Evolutionary conservation across 2,329 filamentous ascomycete species (phyloP).

Genomic region (Exophiala xenobiotica): DNA sequence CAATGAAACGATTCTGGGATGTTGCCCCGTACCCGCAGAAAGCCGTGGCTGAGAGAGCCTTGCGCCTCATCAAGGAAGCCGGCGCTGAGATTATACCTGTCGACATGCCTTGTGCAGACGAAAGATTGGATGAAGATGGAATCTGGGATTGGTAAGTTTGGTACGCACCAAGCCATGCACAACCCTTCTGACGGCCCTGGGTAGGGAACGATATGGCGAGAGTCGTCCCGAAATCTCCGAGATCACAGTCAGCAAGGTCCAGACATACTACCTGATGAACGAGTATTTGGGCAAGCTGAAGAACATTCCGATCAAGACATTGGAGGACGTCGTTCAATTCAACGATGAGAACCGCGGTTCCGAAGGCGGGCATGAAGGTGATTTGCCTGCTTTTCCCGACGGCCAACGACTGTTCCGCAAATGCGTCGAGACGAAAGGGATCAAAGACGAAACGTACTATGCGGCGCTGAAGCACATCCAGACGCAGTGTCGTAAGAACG

Average conservation of each 20-base stretch:
- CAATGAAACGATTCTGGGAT: constrained; percentile 49
- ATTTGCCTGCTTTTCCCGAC: constrained; percentile 32
- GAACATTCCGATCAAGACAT: constrained; percentile 26
- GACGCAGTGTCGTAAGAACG: constrained; percentile 31
- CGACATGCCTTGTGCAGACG: constrained; percentile 34
- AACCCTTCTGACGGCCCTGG: not conserved
- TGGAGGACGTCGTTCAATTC: constrained; percentile 27
- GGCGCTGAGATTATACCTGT: constrained; percentile 36
- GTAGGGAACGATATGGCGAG: constrained; percentile 25
- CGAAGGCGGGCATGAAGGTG: constrained; percentile 30
- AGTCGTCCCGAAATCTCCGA: constrained; percentile 23
- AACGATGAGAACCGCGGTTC: constrained; percentile 27
- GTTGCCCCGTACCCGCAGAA: constrained; percentile 43
- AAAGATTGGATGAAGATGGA: constrained; percentile 32
- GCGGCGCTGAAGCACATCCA: constrained; percentile 33
- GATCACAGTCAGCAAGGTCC: constrained; percentile 25
- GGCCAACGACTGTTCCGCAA: constrained; percentile 31
- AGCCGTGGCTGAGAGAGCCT: constrained; percentile 35
- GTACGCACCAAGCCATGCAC: not conserved
- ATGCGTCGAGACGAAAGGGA: constrained; percentile 25
- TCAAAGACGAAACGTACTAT: constrained; percentile 31
- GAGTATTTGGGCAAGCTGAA: constrained; percentile 23
- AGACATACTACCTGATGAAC: constrained; percentile 29
- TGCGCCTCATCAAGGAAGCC: constrained; percentile 40
- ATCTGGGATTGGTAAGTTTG: constrained; percentile 34